Evolutionary conservation across 805 yeast species (phyloP).

Genomic region (Lachancea waltii): DNA sequence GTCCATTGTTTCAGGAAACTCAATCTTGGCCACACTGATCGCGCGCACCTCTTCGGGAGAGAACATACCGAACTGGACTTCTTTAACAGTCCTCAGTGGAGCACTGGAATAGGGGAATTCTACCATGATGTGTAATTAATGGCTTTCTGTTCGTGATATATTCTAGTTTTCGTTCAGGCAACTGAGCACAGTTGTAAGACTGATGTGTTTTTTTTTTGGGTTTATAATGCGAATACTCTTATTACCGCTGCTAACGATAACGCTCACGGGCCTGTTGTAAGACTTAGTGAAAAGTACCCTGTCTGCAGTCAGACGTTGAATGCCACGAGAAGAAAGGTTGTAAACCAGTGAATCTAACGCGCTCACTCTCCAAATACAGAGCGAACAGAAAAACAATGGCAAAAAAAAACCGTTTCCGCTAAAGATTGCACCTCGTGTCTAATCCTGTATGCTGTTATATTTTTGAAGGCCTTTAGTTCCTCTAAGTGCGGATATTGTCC

Average conservation of each 20-base stretch:
- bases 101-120: conserved; percentile 94
- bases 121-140: conserved; percentile 29
- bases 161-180: background rate
- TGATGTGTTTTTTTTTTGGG: background rate
- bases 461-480: background rate
- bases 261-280: too few relatives aligned
- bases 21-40: conserved; percentile 94
- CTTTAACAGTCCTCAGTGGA: conserved; percentile 94
- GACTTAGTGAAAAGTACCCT: too few relatives aligned
- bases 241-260: background rate
- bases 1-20: conserved; percentile 99
- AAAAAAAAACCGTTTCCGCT: background rate
- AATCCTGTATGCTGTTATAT: conserved; percentile 1
- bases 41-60: conserved; percentile 98
- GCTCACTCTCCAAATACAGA: background rate
- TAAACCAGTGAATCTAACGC: background rate
- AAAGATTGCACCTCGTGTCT: conserved; percentile 2
- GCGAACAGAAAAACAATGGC: background rate
- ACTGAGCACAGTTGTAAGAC: background rate
- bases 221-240: background rate
- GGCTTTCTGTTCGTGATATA: background rate
- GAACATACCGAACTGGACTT: conserved; percentile 95
- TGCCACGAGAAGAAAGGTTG: background rate
- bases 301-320: background rate
- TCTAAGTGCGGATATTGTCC: background rate